phyloP scores from a whole-genome alignment of 116 monocot genomes.

The Phalaenopsis hybrid region DNA sequence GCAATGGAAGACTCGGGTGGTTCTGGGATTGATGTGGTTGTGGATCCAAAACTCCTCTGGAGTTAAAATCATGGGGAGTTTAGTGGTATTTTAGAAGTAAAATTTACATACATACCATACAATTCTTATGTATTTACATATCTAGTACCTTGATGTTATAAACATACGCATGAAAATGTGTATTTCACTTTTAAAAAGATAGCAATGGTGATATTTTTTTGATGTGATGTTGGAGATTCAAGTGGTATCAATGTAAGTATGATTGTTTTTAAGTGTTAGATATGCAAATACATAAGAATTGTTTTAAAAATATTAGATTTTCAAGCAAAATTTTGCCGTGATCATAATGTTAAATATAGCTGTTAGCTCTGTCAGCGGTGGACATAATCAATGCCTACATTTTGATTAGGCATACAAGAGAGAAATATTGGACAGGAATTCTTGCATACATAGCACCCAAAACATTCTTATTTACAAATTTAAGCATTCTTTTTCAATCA shows the following conservation, averaged over 20 bases:
- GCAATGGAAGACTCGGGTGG: conserved; percentile 67
- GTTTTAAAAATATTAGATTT: not conserved
- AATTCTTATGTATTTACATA: not conserved
- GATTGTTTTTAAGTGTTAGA: not conserved
- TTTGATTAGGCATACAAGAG: not conserved
- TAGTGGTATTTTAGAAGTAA: too few species aligned
- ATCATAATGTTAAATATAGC: not conserved
- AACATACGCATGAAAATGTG: too few species aligned
- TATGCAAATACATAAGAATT: not conserved
- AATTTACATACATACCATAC: not conserved
- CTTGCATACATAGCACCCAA: too few species aligned
- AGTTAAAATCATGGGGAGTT: not conserved
- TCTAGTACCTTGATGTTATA: too few species aligned
- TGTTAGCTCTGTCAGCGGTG: not conserved
- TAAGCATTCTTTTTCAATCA: too few species aligned
- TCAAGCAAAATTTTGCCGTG: not conserved
- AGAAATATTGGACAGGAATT: not conserved
- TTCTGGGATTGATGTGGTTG: conserved; percentile 17
- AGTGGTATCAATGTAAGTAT: too few species aligned
- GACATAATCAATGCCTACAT: too few species aligned
- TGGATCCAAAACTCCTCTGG: conserved; percentile 29
- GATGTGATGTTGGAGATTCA: too few species aligned
- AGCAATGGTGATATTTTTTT: too few species aligned
- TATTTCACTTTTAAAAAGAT: too few species aligned
- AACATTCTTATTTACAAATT: too few species aligned